Evolutionary conservation across 1,284 basidiomycete genomes (phyloP), one percentile per base, ranked within the genome.

Genomic region (Tremellales sp.): DNA sequence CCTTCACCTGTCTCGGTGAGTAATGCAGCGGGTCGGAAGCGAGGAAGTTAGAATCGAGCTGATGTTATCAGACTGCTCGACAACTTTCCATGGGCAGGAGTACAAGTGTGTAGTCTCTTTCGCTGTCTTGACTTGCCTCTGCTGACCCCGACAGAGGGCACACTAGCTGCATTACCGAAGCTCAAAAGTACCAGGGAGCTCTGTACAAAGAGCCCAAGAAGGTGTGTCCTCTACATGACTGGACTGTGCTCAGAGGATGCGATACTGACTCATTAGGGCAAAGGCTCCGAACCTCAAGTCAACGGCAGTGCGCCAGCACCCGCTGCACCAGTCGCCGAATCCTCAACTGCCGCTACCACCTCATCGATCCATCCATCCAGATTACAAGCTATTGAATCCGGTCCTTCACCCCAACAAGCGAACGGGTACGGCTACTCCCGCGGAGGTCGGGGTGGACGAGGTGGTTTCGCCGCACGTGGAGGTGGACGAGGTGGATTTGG

Each of bases 101-200:
- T 93, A 84, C 79, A 89, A 88, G 71, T 75, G 47, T 46, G n/a
- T n/a, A n/a, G 59, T 55, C 40, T 22, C 54, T 43, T 57, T 49
- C 51, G 47, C 43, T 48, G 46, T 45, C 51, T 52, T 48, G 42
- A 29, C 7, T 52, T 45, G 4, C 49, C 54, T 26, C 33, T 52
- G 31, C 48, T 60, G 25, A 64, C 48, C 13, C 5, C 0, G 48
- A 43, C 54, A 72, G 73, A 43, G 58, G 63, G 19, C 90, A 94
- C 67, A 92, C 87, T 12, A 79, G 81, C 22, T 94, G 90, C 70
- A 84, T 94, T 43, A 83, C 81, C 47, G 90, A 94, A 74, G 90
- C 87, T 3, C 87, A 94, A 70, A 92, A 93, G 72, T 93, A 94
- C 66, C 84, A 94, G 75, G 89, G 89, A 67, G 76, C 79, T 49